Conservation (phyloP, 176 grass and related monocot genomes). For the Carex kokanica region DNA sequence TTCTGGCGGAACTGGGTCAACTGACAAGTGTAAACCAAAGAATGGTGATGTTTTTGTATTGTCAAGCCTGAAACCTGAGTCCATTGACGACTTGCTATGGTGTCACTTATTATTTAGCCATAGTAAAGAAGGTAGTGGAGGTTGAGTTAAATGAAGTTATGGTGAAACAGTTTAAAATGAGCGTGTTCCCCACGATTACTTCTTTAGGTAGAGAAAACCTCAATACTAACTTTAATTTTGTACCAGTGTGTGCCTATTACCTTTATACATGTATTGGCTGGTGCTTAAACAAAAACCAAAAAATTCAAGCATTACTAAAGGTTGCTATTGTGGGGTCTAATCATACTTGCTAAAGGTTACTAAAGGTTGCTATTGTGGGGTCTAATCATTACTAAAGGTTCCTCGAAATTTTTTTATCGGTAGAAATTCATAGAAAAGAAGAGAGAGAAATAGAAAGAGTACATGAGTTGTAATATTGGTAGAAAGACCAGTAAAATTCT, state of each 20-base stretch:
- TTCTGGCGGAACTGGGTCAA: slow-evolving; percentile 11
- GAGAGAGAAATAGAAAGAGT: too few species aligned
- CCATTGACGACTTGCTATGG: slow-evolving; percentile 32
- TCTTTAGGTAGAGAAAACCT: background rate
- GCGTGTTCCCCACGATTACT: slow-evolving; percentile 9
- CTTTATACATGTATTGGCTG: background rate
- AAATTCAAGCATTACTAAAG: too few species aligned
- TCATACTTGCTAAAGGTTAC: too few species aligned
- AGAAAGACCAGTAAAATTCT: too few species aligned
- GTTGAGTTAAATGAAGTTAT: slow-evolving; percentile 44
- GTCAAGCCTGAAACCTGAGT: slow-evolving; percentile 41
- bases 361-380: too few species aligned
- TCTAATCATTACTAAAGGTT: too few species aligned
- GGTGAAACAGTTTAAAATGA: slow-evolving; percentile 49
- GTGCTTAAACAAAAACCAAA: too few species aligned
- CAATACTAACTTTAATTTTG: background rate
- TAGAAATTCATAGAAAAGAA: too few species aligned
- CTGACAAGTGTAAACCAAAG: slow-evolving; percentile 38
- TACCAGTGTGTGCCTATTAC: background rate
- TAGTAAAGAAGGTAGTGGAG: slow-evolving; percentile 53
- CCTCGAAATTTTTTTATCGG: too few species aligned
- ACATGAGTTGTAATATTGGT: too few species aligned
- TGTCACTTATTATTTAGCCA: slow-evolving; percentile 45
- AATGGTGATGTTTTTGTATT: slow-evolving; percentile 65
- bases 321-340: too few species aligned